A percentile compares a stretch with the other conserved stretches of the same genome.
These are phyloP conservation scores for Babesia divergens DNA, from an alignment of 169 alveolate genomes.

Conservation along the genomic window DNA sequence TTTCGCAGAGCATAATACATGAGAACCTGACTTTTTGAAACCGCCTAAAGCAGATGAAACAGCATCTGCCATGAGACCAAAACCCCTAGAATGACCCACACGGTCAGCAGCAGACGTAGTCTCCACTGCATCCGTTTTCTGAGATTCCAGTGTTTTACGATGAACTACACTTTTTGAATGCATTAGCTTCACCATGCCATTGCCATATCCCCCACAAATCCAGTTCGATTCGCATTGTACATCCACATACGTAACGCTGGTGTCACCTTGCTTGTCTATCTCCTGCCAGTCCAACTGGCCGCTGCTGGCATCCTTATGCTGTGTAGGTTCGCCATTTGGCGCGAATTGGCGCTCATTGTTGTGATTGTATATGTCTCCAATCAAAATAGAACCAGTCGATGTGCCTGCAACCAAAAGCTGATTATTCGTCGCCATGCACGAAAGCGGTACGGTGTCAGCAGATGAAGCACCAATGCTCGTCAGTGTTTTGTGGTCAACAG, in stretches of 20 bases:
- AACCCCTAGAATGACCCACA: slow-evolving; percentile 7
- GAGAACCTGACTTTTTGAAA: slow-evolving; percentile 43
- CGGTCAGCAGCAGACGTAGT: background rate
- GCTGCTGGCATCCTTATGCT: background rate
- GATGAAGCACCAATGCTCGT: background rate
- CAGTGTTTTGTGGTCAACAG: background rate
- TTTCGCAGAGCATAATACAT: slow-evolving; percentile 38
- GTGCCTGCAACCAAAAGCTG: slow-evolving; percentile 37
- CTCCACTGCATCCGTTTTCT: slow-evolving; percentile 5
- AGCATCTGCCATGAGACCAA: slow-evolving; percentile 64
- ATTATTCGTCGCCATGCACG: slow-evolving; percentile 42
- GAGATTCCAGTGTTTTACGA: background rate
- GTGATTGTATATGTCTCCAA: slow-evolving; percentile 38
- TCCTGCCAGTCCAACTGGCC: slow-evolving; percentile 34
- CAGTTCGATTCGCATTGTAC: slow-evolving; percentile 39
- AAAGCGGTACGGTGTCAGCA: background rate
- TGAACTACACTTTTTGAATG: slow-evolving; percentile 24
- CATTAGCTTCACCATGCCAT: slow-evolving; percentile 48
- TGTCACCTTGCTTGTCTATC: slow-evolving; percentile 28
- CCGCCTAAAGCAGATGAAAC: slow-evolving; percentile 60
- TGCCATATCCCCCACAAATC: slow-evolving; percentile 50
- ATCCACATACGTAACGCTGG: slow-evolving; percentile 45
- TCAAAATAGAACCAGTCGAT: slow-evolving; percentile 38
- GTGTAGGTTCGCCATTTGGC: slow-evolving; percentile 20
- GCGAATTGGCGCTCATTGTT: slow-evolving; percentile 31